Evolutionary conservation across 163 green algal genomes (phyloP), one percentile per base, ranked within the genome.

Genomic region (Scenedesmus sp.): DNA sequence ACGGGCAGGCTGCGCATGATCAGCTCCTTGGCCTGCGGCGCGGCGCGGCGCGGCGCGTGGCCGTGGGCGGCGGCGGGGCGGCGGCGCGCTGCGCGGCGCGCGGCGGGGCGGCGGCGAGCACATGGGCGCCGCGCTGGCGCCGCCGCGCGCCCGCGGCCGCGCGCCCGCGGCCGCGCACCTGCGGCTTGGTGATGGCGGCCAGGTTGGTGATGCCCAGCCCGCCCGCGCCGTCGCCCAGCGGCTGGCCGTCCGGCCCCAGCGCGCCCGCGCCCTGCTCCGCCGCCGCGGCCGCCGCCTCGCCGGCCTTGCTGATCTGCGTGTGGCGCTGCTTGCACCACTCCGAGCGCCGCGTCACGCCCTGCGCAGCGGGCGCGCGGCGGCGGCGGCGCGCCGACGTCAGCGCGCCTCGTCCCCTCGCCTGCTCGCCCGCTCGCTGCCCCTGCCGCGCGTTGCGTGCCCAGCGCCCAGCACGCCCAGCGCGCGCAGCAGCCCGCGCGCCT

Each of bases 1-100:
- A 81, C 74, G 3, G 74, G 74, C 60, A 81, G 74, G 34, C 50
- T 75, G 50, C 74, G 74, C 74, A 81, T 65, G 17, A 81, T 66
- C 2, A 81, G 48, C 74, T 81, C 74, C 48, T 74, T 74, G 48
- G 74, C 74, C 63, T 81, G 62, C 2, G 22, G 44, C 9, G 39
- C n/a, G n/a, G n/a, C n/a, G n/a, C n/a, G n/a, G n/a, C n/a, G n/a
- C n/a, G n/a, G n/a, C n/a, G n/a, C n/a, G n/a, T n/a, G n/a, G n/a
- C n/a, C n/a, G n/a, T n/a, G n/a, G n/a, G n/a, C n/a, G n/a, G n/a
- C n/a, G n/a, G n/a, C n/a, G n/a, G n/a, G n/a, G n/a, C n/a, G n/a
- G n/a, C n/a, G n/a, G n/a, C n/a, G n/a, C n/a, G n/a, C n/a, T n/a
- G n/a, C n/a, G n/a, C n/a, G n/a, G n/a, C n/a, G n/a, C n/a, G n/a